Percentiles rank a stretch among this genome's conserved stretches.
Evolutionary conservation across 352 stramenopile species (phyloP).

Genomic region (Pythium plurisporium): DNA sequence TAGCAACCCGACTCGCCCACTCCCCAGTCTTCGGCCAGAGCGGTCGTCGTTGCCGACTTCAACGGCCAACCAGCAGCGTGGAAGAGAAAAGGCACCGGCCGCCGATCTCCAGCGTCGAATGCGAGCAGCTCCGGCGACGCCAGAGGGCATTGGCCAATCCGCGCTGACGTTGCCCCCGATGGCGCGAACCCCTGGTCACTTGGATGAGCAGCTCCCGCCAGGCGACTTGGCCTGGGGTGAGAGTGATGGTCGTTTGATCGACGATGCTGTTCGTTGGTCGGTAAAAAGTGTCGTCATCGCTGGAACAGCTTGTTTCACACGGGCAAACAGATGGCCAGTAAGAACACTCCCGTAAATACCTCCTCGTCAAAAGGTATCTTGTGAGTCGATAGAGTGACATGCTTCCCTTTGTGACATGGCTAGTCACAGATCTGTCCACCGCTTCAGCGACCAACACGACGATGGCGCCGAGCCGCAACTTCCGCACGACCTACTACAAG

Average conservation of each 20-base stretch:
- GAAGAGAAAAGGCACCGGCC: conserved; percentile 9
- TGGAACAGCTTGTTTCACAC: conserved; percentile 13
- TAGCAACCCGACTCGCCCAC: no score
- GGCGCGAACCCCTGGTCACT: neutral
- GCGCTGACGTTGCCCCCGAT: neutral
- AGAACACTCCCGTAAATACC: neutral
- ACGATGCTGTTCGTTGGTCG: conserved; percentile 19
- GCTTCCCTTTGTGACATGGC: neutral
- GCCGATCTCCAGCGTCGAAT: conserved; percentile 20
- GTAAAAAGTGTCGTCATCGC: conserved; percentile 24
- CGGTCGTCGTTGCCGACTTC: conserved; percentile 14
- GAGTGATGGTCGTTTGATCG: conserved; percentile 27
- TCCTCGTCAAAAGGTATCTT: conserved; percentile 8
- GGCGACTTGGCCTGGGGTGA: conserved; percentile 8
- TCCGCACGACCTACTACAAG: conserved; percentile 87
- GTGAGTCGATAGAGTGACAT: conserved; percentile 1
- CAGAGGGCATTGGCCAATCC: conserved; percentile 20
- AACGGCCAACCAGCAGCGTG: conserved; percentile 19
- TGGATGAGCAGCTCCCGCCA: conserved; percentile 1
- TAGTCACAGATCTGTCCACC: no score
- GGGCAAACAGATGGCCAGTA: neutral
- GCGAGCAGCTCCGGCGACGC: neutral
- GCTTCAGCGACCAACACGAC: neutral
- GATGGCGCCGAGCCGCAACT: conserved; percentile 73
- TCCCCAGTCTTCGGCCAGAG: no score